A percentile compares a stretch with the other conserved stretches of the same genome.
Evolutionary conservation across 768 basidiomycete species (phyloP).

Genomic region (Rhodotorula paludigena): DNA sequence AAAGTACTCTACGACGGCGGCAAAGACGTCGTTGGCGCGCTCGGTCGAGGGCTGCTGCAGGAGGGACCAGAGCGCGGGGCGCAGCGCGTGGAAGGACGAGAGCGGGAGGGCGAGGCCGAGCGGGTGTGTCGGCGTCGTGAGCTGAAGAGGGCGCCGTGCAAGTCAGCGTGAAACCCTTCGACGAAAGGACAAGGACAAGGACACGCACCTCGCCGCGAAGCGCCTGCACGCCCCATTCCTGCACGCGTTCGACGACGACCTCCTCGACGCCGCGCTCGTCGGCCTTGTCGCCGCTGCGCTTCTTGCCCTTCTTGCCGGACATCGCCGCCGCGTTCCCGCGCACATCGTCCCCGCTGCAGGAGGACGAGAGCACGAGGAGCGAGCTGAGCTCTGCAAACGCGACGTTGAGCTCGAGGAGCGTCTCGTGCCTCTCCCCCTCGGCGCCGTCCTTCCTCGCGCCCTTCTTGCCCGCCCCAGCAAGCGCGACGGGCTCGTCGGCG

Average conservation of each 20-base stretch:
- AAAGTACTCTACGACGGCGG: slow-evolving; percentile 64
- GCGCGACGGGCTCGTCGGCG: slow-evolving; percentile 43
- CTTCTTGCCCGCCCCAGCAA: not conserved
- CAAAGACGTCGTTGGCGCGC: slow-evolving; percentile 49
- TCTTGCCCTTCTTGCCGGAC: slow-evolving; percentile 3
- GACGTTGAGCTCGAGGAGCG: slow-evolving; percentile 66
- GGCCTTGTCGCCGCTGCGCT: no score
- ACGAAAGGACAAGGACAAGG: not conserved
- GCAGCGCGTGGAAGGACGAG: slow-evolving; percentile 51
- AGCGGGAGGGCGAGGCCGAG: slow-evolving; percentile 26
- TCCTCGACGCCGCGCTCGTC: not conserved
- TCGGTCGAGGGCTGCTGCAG: slow-evolving; percentile 47
- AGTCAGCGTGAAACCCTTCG: slow-evolving; percentile 1
- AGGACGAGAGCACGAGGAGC: slow-evolving; percentile 50
- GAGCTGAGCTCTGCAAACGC: slow-evolving; percentile 73
- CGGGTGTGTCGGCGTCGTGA: slow-evolving; percentile 10
- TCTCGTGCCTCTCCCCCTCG: slow-evolving; percentile 51
- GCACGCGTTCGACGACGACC: slow-evolving; percentile 25
- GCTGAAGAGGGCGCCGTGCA: not conserved
- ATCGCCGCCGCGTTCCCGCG: not conserved
- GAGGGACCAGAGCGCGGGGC: slow-evolving; percentile 57
- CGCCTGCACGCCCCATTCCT: slow-evolving; percentile 33
- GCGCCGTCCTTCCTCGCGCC: not conserved
- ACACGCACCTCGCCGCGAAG: slow-evolving; percentile 34
- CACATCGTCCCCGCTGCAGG: not conserved